Percentiles rank a stretch among this genome's conserved stretches.
Conservation (phyloP, 164 flowering plant genomes). For the Magnolia kwangsiensis region DNA sequence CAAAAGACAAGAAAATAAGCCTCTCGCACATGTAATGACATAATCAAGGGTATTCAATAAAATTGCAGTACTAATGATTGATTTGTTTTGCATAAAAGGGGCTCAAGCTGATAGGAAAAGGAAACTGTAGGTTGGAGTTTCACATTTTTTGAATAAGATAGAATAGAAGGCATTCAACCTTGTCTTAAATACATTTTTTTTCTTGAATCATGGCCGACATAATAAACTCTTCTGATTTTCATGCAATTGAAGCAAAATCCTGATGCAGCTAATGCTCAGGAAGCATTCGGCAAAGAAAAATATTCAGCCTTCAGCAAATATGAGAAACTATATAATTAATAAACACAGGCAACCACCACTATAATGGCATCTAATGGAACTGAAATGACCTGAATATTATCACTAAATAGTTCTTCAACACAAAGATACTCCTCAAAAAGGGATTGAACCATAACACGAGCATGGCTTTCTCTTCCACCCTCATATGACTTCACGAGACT, state of each 20-base stretch:
- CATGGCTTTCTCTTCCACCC: slow-evolving; percentile 99
- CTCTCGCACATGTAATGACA: too few species aligned
- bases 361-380: slow-evolving; percentile 4
- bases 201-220: too few species aligned
- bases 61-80: background rate
- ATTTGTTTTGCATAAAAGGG: background rate
- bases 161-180: too few species aligned
- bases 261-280: too few species aligned
- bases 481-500: slow-evolving; percentile 96
- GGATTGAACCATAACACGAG: slow-evolving; percentile 83
- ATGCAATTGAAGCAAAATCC: background rate
- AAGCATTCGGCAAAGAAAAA: background rate
- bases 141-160: background rate
- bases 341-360: background rate
- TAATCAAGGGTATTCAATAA: too few species aligned
- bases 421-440: slow-evolving; percentile 90
- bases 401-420: slow-evolving; percentile 92
- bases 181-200: too few species aligned
- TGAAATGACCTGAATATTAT: slow-evolving; percentile 69
- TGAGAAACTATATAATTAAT: background rate
- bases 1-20: too few species aligned
- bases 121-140: background rate
- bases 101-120: background rate
- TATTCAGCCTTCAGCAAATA: background rate
- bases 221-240: too few species aligned